Evolutionary conservation across 176 grass and related monocot genomes (phyloP).

Genomic region (Calamus simplicifolius): DNA sequence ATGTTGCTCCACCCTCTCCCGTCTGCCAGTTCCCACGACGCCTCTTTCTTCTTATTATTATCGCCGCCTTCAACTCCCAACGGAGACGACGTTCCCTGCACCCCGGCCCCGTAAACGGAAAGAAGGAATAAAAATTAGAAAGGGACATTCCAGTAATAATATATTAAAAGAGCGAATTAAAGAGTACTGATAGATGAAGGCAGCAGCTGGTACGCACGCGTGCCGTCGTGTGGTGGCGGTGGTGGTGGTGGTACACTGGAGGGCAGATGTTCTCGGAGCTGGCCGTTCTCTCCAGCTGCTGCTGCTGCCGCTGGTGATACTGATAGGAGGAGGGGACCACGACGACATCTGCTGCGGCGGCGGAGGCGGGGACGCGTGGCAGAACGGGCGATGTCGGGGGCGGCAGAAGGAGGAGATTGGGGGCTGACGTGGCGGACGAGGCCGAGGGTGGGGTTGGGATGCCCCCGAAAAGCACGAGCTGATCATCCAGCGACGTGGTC

Average conservation of each 20-base stretch:
- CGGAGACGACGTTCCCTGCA: not conserved
- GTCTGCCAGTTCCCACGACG: conserved; percentile 3
- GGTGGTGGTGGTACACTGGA: conserved; percentile 1
- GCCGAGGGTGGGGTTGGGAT: conserved; percentile 39
- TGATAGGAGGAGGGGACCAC: conserved; percentile 20
- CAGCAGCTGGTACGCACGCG: no score
- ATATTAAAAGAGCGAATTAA: no score
- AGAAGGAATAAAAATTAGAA: no score
- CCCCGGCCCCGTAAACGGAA: conserved; percentile 14
- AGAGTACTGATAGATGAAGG: no score
- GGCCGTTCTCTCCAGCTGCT: not conserved
- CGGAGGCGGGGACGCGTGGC: conserved; percentile 9
- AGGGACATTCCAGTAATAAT: no score
- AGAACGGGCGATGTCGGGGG: conserved; percentile 25
- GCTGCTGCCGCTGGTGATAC: conserved; percentile 12
- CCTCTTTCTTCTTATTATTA: conserved; percentile 23
- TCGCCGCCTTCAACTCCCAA: conserved; percentile 10
- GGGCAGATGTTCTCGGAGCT: not conserved
- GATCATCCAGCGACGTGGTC: conserved; percentile 30
- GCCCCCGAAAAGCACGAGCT: conserved; percentile 22
- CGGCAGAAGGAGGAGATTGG: conserved; percentile 35
- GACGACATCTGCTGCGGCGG: conserved; percentile 1
- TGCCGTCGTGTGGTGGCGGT: not conserved
- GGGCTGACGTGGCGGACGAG: conserved; percentile 32
- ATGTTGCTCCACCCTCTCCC: not conserved